A percentile compares a stretch with the other conserved stretches of the same genome.
These are phyloP conservation scores for Purpureocillium takamizusanense DNA, from an alignment of 2,329 filamentous ascomycete species.

Conservation along the genomic window DNA sequence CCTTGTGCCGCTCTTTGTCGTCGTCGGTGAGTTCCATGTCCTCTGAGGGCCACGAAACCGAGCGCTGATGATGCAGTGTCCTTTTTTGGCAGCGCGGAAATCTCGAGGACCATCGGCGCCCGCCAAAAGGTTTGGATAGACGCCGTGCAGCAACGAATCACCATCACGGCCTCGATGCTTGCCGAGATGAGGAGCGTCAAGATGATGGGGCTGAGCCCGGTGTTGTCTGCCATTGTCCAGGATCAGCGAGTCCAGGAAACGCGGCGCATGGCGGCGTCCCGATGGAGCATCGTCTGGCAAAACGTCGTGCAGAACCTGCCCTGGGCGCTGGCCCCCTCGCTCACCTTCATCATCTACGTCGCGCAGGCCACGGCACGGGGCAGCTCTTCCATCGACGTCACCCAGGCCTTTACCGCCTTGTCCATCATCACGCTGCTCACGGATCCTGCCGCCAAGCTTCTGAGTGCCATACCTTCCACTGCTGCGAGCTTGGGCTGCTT, in stretches of 20 bases:
- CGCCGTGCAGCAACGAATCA: slow-evolving; percentile 10
- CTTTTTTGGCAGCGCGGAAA: slow-evolving; percentile 7
- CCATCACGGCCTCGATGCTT: slow-evolving; percentile 18
- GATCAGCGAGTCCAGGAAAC: slow-evolving; percentile 21
- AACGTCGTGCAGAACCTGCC: slow-evolving; percentile 10
- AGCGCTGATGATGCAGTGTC: slow-evolving; percentile 2
- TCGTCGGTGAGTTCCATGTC: slow-evolving; percentile 5
- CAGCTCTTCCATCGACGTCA: slow-evolving; percentile 3
- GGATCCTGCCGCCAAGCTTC: slow-evolving; percentile 7
- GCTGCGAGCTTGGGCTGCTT: slow-evolving; percentile 9
- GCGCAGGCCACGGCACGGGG: slow-evolving; percentile 2
- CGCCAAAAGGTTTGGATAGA: slow-evolving; percentile 9
- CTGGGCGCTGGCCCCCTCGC: slow-evolving; percentile 7
- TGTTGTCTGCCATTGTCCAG: slow-evolving; percentile 21
- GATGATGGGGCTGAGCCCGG: slow-evolving; percentile 27
- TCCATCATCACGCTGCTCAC: slow-evolving; percentile 12
- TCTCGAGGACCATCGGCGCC: slow-evolving; percentile 7
- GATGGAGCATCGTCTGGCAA: slow-evolving; percentile 10
- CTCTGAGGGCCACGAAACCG: neutral
- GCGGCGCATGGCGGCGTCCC: slow-evolving; percentile 2
- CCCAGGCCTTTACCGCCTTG: slow-evolving; percentile 11
- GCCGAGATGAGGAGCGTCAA: slow-evolving; percentile 28
- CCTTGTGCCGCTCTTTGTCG: slow-evolving; percentile 9
- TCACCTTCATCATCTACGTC: slow-evolving; percentile 7
- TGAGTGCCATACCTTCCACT: slow-evolving; percentile 8